These are phyloP conservation scores for Trichosanthes truncata DNA, from an alignment of 306 rosid species.

Conservation along the genomic window DNA sequence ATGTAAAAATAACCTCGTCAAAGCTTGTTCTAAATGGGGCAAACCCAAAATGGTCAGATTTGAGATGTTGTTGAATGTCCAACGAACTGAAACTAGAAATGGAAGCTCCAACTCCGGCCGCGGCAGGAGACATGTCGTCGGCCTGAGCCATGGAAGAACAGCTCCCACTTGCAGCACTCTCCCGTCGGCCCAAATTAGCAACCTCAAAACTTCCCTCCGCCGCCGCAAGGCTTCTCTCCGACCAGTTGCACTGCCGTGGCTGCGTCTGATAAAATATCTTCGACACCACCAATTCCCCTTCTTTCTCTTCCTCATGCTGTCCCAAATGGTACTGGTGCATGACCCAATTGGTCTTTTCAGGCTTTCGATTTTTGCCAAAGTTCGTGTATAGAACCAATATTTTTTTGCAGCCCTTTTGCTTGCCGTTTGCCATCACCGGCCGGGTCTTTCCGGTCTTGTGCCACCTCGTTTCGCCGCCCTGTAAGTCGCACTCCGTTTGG, in stretches of 20 bases:
- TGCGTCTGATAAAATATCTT: conserved; percentile 94
- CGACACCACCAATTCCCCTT: conserved; percentile 90
- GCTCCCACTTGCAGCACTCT: conserved; percentile 51
- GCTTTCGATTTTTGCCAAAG: conserved; percentile 89
- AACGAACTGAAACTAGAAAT: conserved; percentile 34
- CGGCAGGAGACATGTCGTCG: conserved; percentile 37
- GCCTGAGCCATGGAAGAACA: conserved; percentile 50
- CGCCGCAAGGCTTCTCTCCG: conserved; percentile 12
- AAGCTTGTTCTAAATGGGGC: conserved; percentile 64
- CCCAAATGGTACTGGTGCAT: conserved; percentile 98
- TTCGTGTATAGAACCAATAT: conserved; percentile 86
- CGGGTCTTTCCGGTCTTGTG: conserved; percentile 96
- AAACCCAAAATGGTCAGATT: conserved; percentile 67
- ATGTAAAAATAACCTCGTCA: conserved; percentile 41
- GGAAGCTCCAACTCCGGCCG: conserved; percentile 23
- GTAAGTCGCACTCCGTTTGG: conserved; percentile 71
- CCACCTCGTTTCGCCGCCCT: conserved; percentile 93
- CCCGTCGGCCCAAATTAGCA: conserved; percentile 11
- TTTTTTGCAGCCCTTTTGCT: conserved; percentile 92
- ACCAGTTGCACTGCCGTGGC: conserved; percentile 93
- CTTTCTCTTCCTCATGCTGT: conserved; percentile 79
- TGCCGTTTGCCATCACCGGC: conserved; percentile 77
- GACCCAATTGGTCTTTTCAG: conserved; percentile 95
- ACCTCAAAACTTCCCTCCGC: conserved; percentile 4
- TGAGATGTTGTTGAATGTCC: conserved; percentile 64